Conservation (phyloP, 352 stramenopile species). For the Phytophthora vignae region DNA sequence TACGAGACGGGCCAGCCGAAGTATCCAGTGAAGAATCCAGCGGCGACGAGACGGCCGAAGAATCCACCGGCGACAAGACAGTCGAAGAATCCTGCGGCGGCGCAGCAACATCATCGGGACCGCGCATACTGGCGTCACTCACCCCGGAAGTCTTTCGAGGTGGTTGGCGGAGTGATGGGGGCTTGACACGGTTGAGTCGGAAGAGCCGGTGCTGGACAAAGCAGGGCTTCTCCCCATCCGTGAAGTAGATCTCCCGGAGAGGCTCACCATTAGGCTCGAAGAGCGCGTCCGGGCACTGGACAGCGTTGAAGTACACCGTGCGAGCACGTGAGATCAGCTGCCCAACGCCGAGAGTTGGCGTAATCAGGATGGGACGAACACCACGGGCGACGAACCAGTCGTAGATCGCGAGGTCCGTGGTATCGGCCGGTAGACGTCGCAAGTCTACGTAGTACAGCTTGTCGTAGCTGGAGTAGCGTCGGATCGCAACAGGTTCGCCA, state of each 20-base stretch:
- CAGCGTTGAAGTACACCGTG: conserved; percentile 7
- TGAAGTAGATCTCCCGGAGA: conserved; percentile 4
- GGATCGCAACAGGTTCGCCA: conserved; percentile 2
- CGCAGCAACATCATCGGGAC: background rate
- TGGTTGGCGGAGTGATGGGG: background rate
- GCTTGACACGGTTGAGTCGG: background rate
- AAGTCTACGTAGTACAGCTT: conserved; percentile 10
- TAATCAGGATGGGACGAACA: conserved; percentile 4
- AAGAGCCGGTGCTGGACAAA: conserved; percentile 6
- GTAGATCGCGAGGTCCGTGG: background rate
- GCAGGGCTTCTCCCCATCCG: conserved; percentile 2
- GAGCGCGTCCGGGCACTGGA: background rate
- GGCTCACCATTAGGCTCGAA: conserved; percentile 1
- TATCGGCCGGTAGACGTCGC: background rate
- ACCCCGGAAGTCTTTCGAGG: background rate
- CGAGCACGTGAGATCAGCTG: background rate
- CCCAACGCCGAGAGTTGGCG: background rate
- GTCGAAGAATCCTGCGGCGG: too few relatives aligned
- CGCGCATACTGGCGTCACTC: background rate
- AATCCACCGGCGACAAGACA: background rate
- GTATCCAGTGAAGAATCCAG: background rate
- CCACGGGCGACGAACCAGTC: conserved; percentile 2
- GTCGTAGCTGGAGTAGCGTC: conserved; percentile 8
- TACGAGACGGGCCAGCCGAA: too few relatives aligned
- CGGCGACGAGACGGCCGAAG: too few relatives aligned